Conservation (phyloP, 345 rosid species). For the Populus alba region DNA sequence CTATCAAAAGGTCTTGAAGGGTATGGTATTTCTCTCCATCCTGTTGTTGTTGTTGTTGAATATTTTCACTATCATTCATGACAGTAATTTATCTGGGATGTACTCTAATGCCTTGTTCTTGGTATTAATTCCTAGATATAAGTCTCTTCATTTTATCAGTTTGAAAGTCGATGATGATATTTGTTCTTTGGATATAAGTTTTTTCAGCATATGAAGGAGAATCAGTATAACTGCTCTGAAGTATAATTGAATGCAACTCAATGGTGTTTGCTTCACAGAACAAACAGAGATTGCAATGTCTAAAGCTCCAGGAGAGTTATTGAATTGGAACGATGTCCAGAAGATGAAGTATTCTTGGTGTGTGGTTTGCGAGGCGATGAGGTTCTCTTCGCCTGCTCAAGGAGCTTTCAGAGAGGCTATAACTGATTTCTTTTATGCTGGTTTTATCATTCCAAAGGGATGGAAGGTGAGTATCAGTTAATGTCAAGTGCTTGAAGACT, state of each 20-base stretch:
- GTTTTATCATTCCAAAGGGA: background rate
- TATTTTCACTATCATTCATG: no score
- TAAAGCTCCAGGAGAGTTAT: background rate
- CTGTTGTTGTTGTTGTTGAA: no score
- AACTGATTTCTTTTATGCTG: background rate
- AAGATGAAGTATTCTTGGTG: constrained; percentile 2
- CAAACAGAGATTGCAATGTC: background rate
- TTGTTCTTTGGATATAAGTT: no score
- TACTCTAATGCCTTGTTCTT: no score
- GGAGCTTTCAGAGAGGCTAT: background rate
- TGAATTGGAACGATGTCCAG: background rate
- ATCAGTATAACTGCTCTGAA: no score
- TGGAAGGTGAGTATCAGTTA: background rate
- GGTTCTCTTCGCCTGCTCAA: background rate
- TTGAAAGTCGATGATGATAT: no score
- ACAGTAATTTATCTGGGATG: no score
- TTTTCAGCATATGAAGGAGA: no score
- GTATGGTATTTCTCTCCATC: background rate
- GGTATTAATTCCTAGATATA: no score
- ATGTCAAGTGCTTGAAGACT: no score
- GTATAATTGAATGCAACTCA: no score
- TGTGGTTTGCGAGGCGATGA: background rate
- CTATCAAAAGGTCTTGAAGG: background rate
- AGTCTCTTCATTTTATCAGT: no score
- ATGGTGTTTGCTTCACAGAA: background rate